Evolutionary conservation across 495 filamentous ascomycete genomes (phyloP), one percentile per base, ranked within the genome.

Genomic region (Durotheca rogersii): DNA sequence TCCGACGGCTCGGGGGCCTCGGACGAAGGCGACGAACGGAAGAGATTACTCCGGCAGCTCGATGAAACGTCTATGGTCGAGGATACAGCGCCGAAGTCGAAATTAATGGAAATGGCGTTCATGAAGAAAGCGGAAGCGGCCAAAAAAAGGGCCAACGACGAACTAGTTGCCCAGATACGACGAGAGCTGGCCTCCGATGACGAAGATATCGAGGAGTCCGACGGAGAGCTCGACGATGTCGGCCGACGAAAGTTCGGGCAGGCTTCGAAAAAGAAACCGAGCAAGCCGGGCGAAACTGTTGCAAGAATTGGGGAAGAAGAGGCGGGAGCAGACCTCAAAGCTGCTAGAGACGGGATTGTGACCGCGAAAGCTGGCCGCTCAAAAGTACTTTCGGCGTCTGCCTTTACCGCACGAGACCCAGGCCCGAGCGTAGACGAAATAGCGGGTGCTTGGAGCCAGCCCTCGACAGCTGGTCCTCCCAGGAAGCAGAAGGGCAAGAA

Each of bases 101-200:
- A 76, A 47, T 30, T 59, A 16, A 36, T 58, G 64, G 66, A 43
- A 3, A 62, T 46, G 69, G 49, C 62, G 15, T 98, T 97, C 62
- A 98, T 98, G 93, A 81, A 84, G 54, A 88, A 83, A 32, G 90
- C 89, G 9, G 90, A 96, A 53, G 87, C 83, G 7, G 73, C 80
- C 30, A 80, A 79, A 53, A 90, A 84, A 62, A 81, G 82, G 42
- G 75, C 82, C 50, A 97, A 96, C 45, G 88, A 95, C 59, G 85
- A 86, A 30, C 80, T 87, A 31, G 70, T 93, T n/a, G 82, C 85
- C 47, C 71, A 80, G 41, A 78, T 97, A 18, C 80, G 86, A 30
- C 81, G 81, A 50, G 87, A 95, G 25, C 72, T 96, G 1, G 81
- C 66, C 19, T 71, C 71, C n/a, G 73, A 75, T 27, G 67, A 66